Percentiles rank a stretch among this genome's conserved stretches.
Evolutionary conservation across 768 basidiomycete genomes (phyloP).

Genomic region (button mushroom (Agaricus bisporus)): DNA sequence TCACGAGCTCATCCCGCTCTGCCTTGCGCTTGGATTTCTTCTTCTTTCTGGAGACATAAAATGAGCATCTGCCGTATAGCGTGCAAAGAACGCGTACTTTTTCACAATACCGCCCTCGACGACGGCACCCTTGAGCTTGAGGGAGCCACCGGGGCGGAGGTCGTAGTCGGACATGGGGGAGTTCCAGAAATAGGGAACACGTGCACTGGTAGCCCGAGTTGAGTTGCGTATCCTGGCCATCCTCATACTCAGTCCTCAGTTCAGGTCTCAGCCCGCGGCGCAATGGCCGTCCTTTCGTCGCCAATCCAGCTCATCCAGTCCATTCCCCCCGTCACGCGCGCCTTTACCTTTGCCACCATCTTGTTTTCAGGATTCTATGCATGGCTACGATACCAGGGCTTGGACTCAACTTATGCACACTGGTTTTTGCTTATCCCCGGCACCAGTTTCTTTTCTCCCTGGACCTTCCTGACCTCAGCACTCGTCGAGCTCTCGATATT

Average conservation of each 20-base stretch:
- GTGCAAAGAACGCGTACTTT: constrained; percentile 46
- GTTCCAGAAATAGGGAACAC: constrained; percentile 11
- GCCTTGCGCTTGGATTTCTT: constrained; percentile 68
- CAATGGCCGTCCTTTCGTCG: constrained; percentile 74
- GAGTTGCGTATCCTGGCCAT: no score
- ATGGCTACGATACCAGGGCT: constrained; percentile 55
- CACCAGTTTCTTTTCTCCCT: constrained; percentile 76
- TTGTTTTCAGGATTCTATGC: constrained; percentile 52
- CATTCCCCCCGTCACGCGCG: constrained; percentile 75
- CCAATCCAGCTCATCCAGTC: constrained; percentile 64
- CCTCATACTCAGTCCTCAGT: no score
- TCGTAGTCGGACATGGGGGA: constrained; percentile 75
- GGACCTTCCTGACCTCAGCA: constrained; percentile 88
- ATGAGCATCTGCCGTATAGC: neutral
- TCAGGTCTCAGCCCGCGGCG: neutral
- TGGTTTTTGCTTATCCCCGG: constrained; percentile 84
- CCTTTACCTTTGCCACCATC: constrained; percentile 58
- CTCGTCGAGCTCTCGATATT: constrained; percentile 79
- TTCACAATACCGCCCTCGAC: constrained; percentile 76
- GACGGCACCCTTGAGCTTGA: constrained; percentile 84
- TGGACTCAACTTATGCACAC: constrained; percentile 34
- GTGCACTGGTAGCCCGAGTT: neutral
- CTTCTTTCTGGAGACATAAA: constrained; percentile 49
- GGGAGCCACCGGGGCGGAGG: constrained; percentile 78
- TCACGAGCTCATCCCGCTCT: constrained; percentile 33